Evolutionary conservation across 129 eudicot species (phyloP), one percentile per base, ranked within the genome.

Genomic region (Tagetes patula): DNA sequence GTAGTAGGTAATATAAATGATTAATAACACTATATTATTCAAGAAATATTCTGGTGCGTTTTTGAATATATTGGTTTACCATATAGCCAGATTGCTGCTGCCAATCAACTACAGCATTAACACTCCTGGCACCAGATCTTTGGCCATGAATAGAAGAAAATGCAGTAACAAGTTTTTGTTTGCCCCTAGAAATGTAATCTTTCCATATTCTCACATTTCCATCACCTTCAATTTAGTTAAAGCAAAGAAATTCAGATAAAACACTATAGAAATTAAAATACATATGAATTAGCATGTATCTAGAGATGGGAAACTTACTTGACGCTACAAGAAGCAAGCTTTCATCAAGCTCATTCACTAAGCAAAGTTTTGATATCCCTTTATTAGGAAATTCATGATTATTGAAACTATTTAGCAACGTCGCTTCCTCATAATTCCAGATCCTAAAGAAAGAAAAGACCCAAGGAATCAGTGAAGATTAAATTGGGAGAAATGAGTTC

Each of bases 281-380:
- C 5, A 50, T 6, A 56, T 46, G 53, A 31, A 49, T 42, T 13
- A 4, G 13, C 48, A 39, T 64, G 48, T 38, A 64, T 61, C 4
- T 14, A 37, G 33, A 64, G 68, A 64, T 39, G 36, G 47, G 71
- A 62, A 75, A 60, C 67, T 75, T 87, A 92, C 98, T 82, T 74
- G 98, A 92, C 70, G 95, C 98, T 56, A 89, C 95, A 66, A 92
- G 96, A 49, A 92, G 95, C 85, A 92, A 79, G 87, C 90, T 92
- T 38, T 92, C 94, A 68, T 92, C 96, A 83, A 89, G 86, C 78
- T 91, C 97, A 49, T 91, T 91, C 42, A 91, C 67, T 64, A 91
- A 84, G 71, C 96, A 91, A 9, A 92, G 83, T 76, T 92, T 92
- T 70, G 98, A 87, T 70, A 92, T 72, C 59, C 95, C 95, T 85